Base-by-base conservation (phyloP, 169 alveolate genomes). In the Plasmodium yoelii region DNA sequence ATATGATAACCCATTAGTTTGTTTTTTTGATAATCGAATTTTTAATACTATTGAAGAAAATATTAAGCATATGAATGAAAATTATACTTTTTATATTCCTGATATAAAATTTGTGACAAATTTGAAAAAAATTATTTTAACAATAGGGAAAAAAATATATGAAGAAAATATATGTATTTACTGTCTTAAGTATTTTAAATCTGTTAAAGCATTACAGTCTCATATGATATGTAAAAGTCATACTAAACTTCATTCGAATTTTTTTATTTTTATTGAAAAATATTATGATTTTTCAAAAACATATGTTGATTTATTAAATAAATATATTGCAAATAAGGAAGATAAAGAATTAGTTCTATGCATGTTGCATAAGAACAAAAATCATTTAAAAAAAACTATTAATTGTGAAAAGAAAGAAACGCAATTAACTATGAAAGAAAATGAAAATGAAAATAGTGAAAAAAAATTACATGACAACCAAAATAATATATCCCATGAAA, bases 121-220 rank as follows among this genome's bases (percentile, higher is more conserved):
- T 69, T 44, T 84, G 63, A 56, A 84, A 19, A 84, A 84, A 61
- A 34, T 84, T 19, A 9, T 68, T 44, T 61, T 84, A 61, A 84
- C 75, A n/a, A 84, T 92, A 55, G 95, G 95, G 42, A 92, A 92
- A 49, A 88, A 87, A 56, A 69, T 92, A n/a, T 92, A 89, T 60
- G 93, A 92, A 73, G 95, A 92, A 46, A 92, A 92, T 51, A 92
- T 88, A 8, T 92, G 95, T 53, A 70, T 92, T 42, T 92, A 88
- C 72, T 92, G 95, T 57, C 70, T 84, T 69, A 39, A 56, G 34
- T 28, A 67, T 57, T 68, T 73, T 19, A 84, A 69, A 61, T 84
- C 87, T 18, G 91, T 84, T 51, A 84, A 84, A 39, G 55, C 91
- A 3, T 9, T 69, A 24, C 91, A 84, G 26, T 26, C 86, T 3